Evolutionary conservation across 192 early-diverging fungal genomes (phyloP).

Genomic region (Tieghemiomyces parasiticus): DNA sequence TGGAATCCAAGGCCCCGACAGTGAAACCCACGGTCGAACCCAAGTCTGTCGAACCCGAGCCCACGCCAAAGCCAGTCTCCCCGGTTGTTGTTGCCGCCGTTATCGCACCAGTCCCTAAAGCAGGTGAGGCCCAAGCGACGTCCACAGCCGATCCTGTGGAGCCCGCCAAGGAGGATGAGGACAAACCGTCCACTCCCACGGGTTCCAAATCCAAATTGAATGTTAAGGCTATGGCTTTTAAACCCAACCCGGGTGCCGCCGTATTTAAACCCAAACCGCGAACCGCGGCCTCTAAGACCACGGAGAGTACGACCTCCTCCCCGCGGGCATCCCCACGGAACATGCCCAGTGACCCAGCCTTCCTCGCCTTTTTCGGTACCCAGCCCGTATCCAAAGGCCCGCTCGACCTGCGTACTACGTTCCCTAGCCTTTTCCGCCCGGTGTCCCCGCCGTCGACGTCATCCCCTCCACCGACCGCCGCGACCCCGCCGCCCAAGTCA

Average conservation of each 20-base stretch:
- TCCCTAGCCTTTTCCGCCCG: conserved; percentile 13
- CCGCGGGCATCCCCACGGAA: neutral
- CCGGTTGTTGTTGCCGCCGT: too few relatives aligned
- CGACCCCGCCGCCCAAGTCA: conserved; percentile 3
- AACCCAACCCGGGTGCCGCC: conserved; percentile 52
- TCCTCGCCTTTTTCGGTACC: conserved; percentile 6
- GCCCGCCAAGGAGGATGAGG: conserved; percentile 11
- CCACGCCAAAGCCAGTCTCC: too few relatives aligned
- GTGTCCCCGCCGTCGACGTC: too few relatives aligned
- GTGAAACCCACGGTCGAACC: conserved; percentile 4
- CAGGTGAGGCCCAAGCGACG: too few relatives aligned
- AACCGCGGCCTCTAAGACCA: conserved; percentile 9
- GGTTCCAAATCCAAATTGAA: conserved; percentile 43
- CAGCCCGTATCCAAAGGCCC: conserved; percentile 5
- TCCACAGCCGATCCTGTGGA: conserved; percentile 2
- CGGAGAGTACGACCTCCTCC: neutral
- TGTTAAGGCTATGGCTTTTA: conserved; percentile 57
- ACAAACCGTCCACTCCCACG: conserved; percentile 10
- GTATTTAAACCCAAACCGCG: conserved; percentile 50
- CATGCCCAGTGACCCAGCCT: neutral
- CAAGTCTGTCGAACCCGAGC: neutral
- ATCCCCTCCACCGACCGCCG: too few relatives aligned
- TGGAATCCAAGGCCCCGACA: neutral
- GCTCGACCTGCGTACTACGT: conserved; percentile 12
- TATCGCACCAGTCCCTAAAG: too few relatives aligned